Conservation (phyloP, 75 land plant genomes). For the Pinus albicaulis region DNA sequence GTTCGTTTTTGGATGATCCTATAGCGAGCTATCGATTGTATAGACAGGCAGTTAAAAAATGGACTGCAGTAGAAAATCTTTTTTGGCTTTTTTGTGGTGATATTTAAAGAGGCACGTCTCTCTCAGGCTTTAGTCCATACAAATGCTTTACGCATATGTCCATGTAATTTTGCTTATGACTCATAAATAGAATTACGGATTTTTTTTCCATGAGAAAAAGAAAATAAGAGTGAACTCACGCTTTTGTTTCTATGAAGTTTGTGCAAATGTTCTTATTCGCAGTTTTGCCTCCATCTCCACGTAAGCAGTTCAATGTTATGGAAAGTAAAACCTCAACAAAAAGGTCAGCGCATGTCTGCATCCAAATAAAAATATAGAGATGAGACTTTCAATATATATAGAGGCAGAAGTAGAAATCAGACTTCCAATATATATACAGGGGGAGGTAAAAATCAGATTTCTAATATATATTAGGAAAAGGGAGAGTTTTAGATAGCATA, state of each 20-base stretch:
- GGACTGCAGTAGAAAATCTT: too few species aligned
- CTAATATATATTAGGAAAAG: background rate
- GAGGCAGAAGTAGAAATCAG: background rate
- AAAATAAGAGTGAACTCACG: slow-evolving; percentile 41
- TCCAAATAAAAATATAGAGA: slow-evolving; percentile 1
- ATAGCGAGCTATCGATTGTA: too few species aligned
- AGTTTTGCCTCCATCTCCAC: slow-evolving; percentile 28
- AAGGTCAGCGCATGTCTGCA: slow-evolving; percentile 84
- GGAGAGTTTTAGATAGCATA: background rate
- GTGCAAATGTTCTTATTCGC: slow-evolving; percentile 33
- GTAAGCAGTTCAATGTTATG: slow-evolving; percentile 66
- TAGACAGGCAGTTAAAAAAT: too few species aligned
- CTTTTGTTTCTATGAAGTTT: slow-evolving; percentile 78
- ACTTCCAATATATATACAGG: background rate
- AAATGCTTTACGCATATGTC: too few species aligned
- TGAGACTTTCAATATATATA: background rate
- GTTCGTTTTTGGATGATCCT: too few species aligned
- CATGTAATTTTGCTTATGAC: too few species aligned
- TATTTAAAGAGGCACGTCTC: too few species aligned
- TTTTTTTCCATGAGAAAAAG: too few species aligned
- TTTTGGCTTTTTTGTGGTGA: too few species aligned
- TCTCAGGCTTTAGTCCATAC: too few species aligned
- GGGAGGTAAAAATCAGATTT: background rate
- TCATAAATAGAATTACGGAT: too few species aligned
- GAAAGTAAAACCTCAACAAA: slow-evolving; percentile 78